Evolutionary conservation across 176 grass and related monocot species (phyloP).

Genomic region (Leersia perrieri): DNA sequence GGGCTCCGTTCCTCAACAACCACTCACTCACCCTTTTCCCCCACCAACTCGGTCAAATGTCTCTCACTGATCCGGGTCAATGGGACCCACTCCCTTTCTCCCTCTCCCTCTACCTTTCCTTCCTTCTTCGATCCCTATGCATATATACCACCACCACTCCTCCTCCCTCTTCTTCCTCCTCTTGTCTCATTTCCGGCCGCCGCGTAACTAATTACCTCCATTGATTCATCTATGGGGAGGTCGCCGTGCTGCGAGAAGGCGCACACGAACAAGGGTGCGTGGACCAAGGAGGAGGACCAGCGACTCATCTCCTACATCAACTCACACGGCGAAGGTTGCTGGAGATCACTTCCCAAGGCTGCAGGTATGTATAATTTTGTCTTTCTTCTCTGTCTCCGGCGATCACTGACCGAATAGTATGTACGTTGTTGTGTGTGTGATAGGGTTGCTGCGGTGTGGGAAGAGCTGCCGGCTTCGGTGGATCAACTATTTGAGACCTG

Average conservation of each 20-base stretch:
- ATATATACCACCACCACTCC: slow-evolving; percentile 14
- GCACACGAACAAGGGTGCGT: slow-evolving; percentile 92
- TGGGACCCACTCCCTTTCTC: slow-evolving; percentile 18
- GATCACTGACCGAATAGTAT: neutral
- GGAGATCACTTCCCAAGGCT: slow-evolving; percentile 83
- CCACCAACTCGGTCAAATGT: slow-evolving; percentile 70
- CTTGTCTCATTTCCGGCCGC: too few species aligned
- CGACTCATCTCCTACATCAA: slow-evolving; percentile 76
- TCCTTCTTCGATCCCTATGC: neutral
- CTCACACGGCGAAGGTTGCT: slow-evolving; percentile 78
- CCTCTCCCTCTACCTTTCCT: neutral
- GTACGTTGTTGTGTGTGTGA: neutral
- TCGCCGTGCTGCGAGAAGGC: slow-evolving; percentile 95
- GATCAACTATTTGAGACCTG: slow-evolving; percentile 83
- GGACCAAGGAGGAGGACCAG: slow-evolving; percentile 93
- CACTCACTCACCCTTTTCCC: slow-evolving; percentile 14
- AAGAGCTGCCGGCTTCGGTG: slow-evolving; percentile 87
- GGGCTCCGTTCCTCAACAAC: slow-evolving; percentile 21
- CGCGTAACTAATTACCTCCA: too few species aligned
- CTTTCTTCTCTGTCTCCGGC: neutral
- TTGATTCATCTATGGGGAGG: slow-evolving; percentile 53
- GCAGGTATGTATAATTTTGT: slow-evolving; percentile 33
- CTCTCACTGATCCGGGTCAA: slow-evolving; percentile 20
- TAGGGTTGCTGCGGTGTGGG: slow-evolving; percentile 70
- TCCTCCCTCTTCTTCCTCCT: too few species aligned